Evolutionary conservation across 257 asterid genomes (phyloP).

Genomic region (Misopates orontium): DNA sequence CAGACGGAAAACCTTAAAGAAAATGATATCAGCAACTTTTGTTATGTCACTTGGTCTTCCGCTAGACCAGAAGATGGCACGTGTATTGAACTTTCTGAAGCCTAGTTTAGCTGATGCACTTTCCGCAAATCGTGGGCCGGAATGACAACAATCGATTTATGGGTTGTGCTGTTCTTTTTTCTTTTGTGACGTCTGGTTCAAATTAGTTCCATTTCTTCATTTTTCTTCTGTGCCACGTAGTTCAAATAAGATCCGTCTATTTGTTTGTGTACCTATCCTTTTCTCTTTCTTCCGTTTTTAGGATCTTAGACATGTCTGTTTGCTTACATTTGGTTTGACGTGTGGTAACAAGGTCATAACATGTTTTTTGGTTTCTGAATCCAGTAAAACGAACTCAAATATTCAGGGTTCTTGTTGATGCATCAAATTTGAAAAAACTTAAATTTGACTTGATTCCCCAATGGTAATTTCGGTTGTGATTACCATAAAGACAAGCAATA

Average conservation of each 20-base stretch:
- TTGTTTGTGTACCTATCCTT: background rate
- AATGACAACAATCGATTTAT: no score
- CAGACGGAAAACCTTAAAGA: conserved; percentile 2
- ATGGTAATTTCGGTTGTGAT: background rate
- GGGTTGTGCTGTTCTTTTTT: no score
- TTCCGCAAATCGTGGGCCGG: no score
- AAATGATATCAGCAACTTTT: conserved; percentile 14
- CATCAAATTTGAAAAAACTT: background rate
- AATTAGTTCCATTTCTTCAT: no score
- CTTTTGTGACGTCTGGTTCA: no score
- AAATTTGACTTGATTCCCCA: background rate
- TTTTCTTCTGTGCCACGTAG: conserved; percentile 11
- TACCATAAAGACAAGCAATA: background rate
- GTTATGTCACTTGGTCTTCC: background rate
- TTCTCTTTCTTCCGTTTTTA: background rate
- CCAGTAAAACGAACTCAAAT: conserved; percentile 6
- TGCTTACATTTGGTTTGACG: conserved; percentile 6
- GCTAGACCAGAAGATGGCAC: conserved; percentile 4
- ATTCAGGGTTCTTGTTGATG: conserved; percentile 14
- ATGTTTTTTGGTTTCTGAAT: background rate
- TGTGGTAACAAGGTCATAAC: background rate
- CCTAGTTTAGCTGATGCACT: no score
- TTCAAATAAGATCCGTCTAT: background rate
- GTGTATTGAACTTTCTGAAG: background rate
- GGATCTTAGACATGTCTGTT: conserved; percentile 4